Base-by-base conservation (phyloP, 345 rosid species). In the Adansonia digitata region DNA sequence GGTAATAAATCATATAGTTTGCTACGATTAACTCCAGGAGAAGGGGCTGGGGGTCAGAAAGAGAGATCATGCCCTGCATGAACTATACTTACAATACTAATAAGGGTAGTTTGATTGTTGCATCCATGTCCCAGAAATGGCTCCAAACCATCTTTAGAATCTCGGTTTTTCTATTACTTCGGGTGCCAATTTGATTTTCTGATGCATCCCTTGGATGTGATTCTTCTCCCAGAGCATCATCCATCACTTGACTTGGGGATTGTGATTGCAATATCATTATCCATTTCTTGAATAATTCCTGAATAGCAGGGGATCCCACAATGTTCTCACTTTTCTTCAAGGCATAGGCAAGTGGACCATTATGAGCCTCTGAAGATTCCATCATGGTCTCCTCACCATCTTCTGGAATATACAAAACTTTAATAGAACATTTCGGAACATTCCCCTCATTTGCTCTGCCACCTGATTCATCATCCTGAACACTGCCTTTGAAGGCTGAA, bases 271-370 rank as follows among this genome's bases (percentile, higher is more conserved):
- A 71, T 80, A 88, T 69, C 76, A 83, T 85, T 78, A 92, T 80
- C 98, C 97, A 92, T 80, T 90, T 92, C 86, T 86, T 90, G 80
- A 94, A 94, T 72, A 90, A 83, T 71, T 79, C 88, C 62, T 86
- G 91, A 73, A 92, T 89, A 82, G 94, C 93, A 57, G 91, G 89
- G 9, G 93, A 89, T 37, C 88, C 90, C 61, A 79, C 74, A 62
- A 86, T 61, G 27, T 87, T 81, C 61, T 86, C 92, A 34, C 84
- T 89, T 62, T 88, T 76, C 75, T 88, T 87, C 1, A 92, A 86
- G 31, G 90, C 83, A 85, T 82, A 92, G 39, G 93, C 82, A 85
- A 90, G 74, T 3, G 89, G 89, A 66, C 83, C 80, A 78, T 83
- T 80, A 61, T 85, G 92, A 13, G 87, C 83, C 84, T 89, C 86